Evolutionary conservation across 2,329 filamentous ascomycete species (phyloP).

Genomic region (Hypocreales sp.): DNA sequence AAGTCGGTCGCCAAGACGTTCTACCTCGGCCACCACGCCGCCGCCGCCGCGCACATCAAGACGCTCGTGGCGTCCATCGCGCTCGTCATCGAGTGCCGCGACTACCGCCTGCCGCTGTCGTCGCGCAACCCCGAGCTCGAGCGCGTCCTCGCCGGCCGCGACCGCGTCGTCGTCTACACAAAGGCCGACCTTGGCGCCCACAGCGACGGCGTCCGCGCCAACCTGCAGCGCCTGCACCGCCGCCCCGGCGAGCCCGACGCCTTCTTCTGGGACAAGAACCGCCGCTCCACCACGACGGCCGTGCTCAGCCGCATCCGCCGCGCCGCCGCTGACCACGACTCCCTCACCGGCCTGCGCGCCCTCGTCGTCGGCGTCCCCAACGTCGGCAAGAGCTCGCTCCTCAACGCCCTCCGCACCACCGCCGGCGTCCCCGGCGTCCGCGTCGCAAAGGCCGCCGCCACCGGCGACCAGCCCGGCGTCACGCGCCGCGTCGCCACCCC

Average conservation of each 20-base stretch:
- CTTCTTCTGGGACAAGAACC: constrained; percentile 29
- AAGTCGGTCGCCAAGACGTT: constrained; percentile 72
- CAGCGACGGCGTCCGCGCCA: constrained; percentile 11
- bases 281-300: constrained; percentile 14
- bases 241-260: too few relatives aligned
- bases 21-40: constrained; percentile 83
- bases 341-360: constrained; percentile 67
- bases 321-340: constrained; percentile 21
- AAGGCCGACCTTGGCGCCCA: constrained; percentile 59
- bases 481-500: constrained; percentile 73
- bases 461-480: constrained; percentile 76
- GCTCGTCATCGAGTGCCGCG: constrained; percentile 85
- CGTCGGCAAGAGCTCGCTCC: constrained; percentile 86
- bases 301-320: constrained; percentile 23
- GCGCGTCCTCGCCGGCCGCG: constrained; percentile 52
- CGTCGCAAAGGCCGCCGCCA: constrained; percentile 54
- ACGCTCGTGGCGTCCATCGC: constrained; percentile 65
- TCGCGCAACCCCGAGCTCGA: constrained; percentile 87
- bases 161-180: constrained; percentile 78
- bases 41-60: constrained; percentile 71
- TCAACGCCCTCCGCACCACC: constrained; percentile 64
- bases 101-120: constrained; percentile 79
- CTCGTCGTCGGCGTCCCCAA: constrained; percentile 97
- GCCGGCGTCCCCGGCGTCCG: constrained; percentile 38
- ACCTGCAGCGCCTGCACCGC: constrained; percentile 18